These are phyloP conservation scores for Saccharata proteae DNA, from an alignment of 2,329 filamentous ascomycete genomes.

Conservation along the genomic window DNA sequence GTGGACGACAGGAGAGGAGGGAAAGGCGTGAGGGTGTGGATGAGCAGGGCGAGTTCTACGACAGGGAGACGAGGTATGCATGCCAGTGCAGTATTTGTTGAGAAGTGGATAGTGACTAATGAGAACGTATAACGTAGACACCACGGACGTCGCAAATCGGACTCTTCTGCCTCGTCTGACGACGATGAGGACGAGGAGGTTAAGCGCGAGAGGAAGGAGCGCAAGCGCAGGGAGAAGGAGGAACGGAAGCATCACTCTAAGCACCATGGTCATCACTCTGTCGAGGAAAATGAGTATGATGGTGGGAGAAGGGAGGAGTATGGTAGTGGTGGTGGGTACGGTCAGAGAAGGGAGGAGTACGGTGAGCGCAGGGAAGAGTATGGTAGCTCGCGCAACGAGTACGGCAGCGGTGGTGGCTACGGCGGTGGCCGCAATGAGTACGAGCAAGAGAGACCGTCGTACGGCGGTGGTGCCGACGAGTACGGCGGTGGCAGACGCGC, in stretches of 20 bases:
- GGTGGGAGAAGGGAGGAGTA: slow-evolving; percentile 7
- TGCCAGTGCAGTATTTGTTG: neutral
- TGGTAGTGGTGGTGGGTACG: slow-evolving; percentile 7
- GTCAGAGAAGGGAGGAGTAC: slow-evolving; percentile 3
- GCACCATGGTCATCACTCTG: slow-evolving; percentile 24
- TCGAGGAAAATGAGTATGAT: slow-evolving; percentile 15
- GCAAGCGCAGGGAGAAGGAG: slow-evolving; percentile 29
- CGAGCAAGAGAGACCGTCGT: neutral
- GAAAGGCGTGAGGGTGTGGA: slow-evolving; percentile 24
- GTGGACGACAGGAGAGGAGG: slow-evolving; percentile 26
- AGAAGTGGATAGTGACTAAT: slow-evolving; percentile 1
- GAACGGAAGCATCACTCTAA: slow-evolving; percentile 30
- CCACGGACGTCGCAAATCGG: slow-evolving; percentile 22
- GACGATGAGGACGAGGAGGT: slow-evolving; percentile 19
- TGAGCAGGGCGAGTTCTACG: slow-evolving; percentile 27
- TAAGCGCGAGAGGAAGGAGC: slow-evolving; percentile 20
- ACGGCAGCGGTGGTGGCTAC: slow-evolving; percentile 9
- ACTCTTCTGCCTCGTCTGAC: too few species aligned
- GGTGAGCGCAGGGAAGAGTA: slow-evolving; percentile 3
- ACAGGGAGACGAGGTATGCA: slow-evolving; percentile 27
- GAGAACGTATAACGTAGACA: slow-evolving; percentile 14
- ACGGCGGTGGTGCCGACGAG: slow-evolving; percentile 4
- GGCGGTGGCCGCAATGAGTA: slow-evolving; percentile 11
- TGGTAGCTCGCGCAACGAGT: slow-evolving; percentile 1
- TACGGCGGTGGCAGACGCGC: slow-evolving; percentile 5